Evolutionary conservation across 495 filamentous ascomycete species (phyloP).

Genomic region (Neurospora pannonica): DNA sequence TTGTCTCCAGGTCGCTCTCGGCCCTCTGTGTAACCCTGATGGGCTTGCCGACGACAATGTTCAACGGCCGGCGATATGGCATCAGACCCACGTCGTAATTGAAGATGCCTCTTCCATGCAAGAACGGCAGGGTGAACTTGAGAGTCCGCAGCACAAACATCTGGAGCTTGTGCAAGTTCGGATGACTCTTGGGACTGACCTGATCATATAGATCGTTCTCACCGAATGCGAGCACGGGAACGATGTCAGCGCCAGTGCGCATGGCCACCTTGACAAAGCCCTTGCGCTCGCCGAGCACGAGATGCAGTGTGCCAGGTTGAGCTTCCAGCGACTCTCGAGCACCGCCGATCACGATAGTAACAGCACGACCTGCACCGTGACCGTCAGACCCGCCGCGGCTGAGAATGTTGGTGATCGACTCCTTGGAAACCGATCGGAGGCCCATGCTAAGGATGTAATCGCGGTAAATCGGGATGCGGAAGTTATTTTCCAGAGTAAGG

Average conservation of each 20-base stretch:
- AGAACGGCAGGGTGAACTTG: constrained; percentile 88
- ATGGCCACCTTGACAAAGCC: constrained; percentile 92
- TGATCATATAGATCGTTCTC: constrained; percentile 97
- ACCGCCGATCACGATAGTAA: constrained; percentile 92
- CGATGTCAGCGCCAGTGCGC: constrained; percentile 79
- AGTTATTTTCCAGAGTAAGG: constrained; percentile 87
- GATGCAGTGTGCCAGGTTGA: constrained; percentile 57
- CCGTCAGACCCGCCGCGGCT: constrained; percentile 64
- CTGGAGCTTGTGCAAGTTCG: constrained; percentile 65
- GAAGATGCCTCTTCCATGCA: constrained; percentile 87
- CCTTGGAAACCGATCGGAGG: constrained; percentile 77
- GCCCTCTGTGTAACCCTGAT: constrained; percentile 48
- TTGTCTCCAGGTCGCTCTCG: constrained; percentile 45
- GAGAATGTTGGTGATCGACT: constrained; percentile 81
- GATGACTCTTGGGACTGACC: constrained; percentile 58
- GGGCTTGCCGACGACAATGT: constrained; percentile 78
- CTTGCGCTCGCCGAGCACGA: constrained; percentile 74
- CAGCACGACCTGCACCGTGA: constrained; percentile 88
- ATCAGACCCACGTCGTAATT: constrained; percentile 96
- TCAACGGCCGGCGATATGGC: constrained; percentile 81
- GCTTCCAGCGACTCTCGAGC: constrained; percentile 87
- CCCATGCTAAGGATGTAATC: constrained; percentile 86
- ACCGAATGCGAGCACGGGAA: constrained; percentile 85
- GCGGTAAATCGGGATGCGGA: constrained; percentile 85
- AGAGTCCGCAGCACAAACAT: constrained; percentile 69